Percentiles rank a stretch among this genome's conserved stretches.
Evolutionary conservation across 1,139 yeast species (phyloP).

Genomic region (Saccharomyces hybrid): DNA sequence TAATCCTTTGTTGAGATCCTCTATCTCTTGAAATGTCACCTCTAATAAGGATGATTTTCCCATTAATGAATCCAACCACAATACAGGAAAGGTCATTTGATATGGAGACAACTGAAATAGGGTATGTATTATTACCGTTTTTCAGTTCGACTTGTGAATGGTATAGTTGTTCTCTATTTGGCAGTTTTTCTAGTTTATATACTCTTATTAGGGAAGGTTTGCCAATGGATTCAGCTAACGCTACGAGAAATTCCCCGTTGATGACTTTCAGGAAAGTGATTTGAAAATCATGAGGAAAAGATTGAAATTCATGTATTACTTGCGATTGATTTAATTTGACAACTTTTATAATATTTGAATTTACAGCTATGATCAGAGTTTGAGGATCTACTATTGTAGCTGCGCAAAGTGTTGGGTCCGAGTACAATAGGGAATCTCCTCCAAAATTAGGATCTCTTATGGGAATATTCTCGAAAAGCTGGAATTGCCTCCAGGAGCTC

Average conservation of each 20-base stretch:
- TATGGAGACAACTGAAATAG: slow-evolving; percentile 59
- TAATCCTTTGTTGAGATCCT: slow-evolving; percentile 79
- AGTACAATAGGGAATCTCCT: slow-evolving; percentile 58
- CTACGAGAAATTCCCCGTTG: slow-evolving; percentile 46
- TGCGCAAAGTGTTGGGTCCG: slow-evolving; percentile 66
- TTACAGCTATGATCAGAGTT: slow-evolving; percentile 53
- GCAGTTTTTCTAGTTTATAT: slow-evolving; percentile 58
- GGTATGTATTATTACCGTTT: slow-evolving; percentile 58
- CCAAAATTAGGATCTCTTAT: slow-evolving; percentile 74
- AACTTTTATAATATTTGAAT: slow-evolving; percentile 50
- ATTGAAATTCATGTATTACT: slow-evolving; percentile 45
- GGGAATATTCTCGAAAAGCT: slow-evolving; percentile 77
- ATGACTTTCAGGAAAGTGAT: slow-evolving; percentile 50
- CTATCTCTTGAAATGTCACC: slow-evolving; percentile 87
- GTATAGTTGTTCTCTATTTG: slow-evolving; percentile 35
- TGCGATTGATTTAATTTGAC: slow-evolving; percentile 44
- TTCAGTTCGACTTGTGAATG: slow-evolving; percentile 39
- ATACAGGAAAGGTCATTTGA: slow-evolving; percentile 54
- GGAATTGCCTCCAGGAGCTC: slow-evolving; percentile 77
- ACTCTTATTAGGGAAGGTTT: slow-evolving; percentile 58
- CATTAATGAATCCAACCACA: slow-evolving; percentile 84
- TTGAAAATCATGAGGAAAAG: slow-evolving; percentile 58
- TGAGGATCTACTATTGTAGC: slow-evolving; percentile 45
- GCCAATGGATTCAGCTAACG: slow-evolving; percentile 72
- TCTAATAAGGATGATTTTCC: slow-evolving; percentile 70